Evolutionary conservation across 179 eudicot genomes (phyloP), one percentile per base, ranked within the genome.

Genomic region (Heliamphora pulchella): DNA sequence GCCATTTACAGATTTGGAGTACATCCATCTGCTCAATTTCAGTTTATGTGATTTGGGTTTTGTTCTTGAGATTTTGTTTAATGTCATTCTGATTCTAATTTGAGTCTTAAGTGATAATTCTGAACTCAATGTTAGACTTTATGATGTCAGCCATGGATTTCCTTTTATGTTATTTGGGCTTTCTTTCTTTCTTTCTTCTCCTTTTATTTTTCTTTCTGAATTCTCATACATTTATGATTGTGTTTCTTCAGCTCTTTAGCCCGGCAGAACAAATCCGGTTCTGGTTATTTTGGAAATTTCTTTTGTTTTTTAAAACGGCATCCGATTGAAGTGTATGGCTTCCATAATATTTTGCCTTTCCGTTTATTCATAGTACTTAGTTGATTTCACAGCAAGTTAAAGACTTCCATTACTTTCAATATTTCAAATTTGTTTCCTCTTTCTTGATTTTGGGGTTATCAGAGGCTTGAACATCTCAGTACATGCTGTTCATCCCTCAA

Each of bases 301-400:
- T 15, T 69, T 3, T 69, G 71, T 5, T 48, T 69, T 10, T n/a
- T 39, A 51, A 48, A 10, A 9, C 54, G 18, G 54, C 50, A 14
- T 71, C 75, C 8, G 44, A 73, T 73, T 73, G 46, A 51, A 53
- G 15, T 73, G 62, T 20, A 51, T 20, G 76, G 76, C 76, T 73
- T 51, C 61, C 61, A 51, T 39, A 53, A 73, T 51, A 13, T 51
- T 61, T 13, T 73, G 5, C 46, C 58, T 71, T 73, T 73, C 31
- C 62, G 6, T 73, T 46, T 22, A 6, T 15, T 31, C 9, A 20
- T 20, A 20, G 11, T 10, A 73, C 2, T n/a, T 18, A 6, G 3
- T 22, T 3, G 77, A 74, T 53, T 31, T 20, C 39, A 11, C n/a
- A 54, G 47, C 77, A 53, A 31, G 46, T 31, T 47, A 74, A 41